phyloP scores from a whole-genome alignment of 352 stramenopile species.

The Phytopythium boreale region DNA sequence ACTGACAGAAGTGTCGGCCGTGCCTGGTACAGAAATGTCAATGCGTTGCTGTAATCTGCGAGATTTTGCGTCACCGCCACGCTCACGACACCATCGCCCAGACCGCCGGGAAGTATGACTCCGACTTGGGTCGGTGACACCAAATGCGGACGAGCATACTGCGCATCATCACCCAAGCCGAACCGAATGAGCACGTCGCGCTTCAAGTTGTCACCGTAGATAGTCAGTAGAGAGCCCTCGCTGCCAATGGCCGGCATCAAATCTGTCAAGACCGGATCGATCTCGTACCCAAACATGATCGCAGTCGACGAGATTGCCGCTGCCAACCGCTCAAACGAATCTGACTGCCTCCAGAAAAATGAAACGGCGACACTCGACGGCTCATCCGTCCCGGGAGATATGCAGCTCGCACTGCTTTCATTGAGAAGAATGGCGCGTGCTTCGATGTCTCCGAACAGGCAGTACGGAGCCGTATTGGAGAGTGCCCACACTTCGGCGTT shows the following conservation, averaged over 20 bases:
- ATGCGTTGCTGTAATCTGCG: slow-evolving; percentile 28
- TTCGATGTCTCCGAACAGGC: slow-evolving; percentile 32
- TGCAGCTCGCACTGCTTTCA: slow-evolving; percentile 14
- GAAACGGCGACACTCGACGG: slow-evolving; percentile 11
- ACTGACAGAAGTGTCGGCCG: slow-evolving; percentile 20
- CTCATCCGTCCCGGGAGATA: slow-evolving; percentile 11
- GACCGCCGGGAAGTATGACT: slow-evolving; percentile 15
- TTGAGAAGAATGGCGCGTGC: slow-evolving; percentile 15
- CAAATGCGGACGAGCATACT: slow-evolving; percentile 9
- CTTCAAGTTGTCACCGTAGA: slow-evolving; percentile 26
- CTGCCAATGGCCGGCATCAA: slow-evolving; percentile 14
- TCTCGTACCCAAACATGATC: slow-evolving; percentile 25
- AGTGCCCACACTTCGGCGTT: slow-evolving; percentile 9
- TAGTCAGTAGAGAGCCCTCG: slow-evolving; percentile 21
- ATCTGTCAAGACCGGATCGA: slow-evolving; percentile 14
- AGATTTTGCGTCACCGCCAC: slow-evolving; percentile 28
- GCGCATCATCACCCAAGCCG: slow-evolving; percentile 9
- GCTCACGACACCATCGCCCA: slow-evolving; percentile 13
- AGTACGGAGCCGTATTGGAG: slow-evolving; percentile 18
- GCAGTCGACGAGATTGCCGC: neutral
- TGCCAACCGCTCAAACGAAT: slow-evolving; percentile 18
- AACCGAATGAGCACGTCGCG: slow-evolving; percentile 23
- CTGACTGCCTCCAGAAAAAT: slow-evolving; percentile 23
- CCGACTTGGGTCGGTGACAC: slow-evolving; percentile 17
- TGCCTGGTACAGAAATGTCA: slow-evolving; percentile 28